Conservation (phyloP, 2,329 filamentous ascomycete genomes). For the Clathrospora elynae region DNA sequence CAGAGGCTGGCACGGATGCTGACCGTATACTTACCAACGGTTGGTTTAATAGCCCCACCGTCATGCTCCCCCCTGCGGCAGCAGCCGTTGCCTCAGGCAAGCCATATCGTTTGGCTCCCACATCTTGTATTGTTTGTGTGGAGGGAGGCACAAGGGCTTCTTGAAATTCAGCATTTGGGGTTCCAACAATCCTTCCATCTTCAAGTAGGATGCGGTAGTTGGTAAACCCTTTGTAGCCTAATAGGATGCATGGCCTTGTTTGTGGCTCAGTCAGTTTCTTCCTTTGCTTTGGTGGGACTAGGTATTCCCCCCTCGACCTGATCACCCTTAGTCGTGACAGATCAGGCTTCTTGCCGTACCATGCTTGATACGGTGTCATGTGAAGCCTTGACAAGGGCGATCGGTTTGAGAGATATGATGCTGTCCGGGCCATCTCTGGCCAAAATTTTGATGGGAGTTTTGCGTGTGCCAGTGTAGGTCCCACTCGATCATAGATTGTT, state of each 20-base stretch:
- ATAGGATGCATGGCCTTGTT: constrained; percentile 13
- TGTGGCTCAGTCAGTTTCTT: constrained; percentile 14
- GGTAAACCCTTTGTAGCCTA: constrained; percentile 15
- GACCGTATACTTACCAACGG: constrained; percentile 10
- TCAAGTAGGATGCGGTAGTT: constrained; percentile 15
- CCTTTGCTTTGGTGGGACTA: constrained; percentile 13
- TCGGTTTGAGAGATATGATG: not conserved
- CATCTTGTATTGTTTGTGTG: constrained; percentile 15
- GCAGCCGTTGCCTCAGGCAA: constrained; percentile 19
- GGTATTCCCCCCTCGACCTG: constrained; percentile 9
- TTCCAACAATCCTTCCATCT: constrained; percentile 13
- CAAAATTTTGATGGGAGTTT: not conserved
- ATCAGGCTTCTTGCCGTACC: constrained; percentile 15
- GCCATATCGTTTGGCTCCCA: constrained; percentile 13
- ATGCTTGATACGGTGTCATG: constrained; percentile 14
- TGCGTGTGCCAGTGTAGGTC: not conserved
- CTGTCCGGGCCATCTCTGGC: not conserved
- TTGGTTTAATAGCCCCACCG: constrained; percentile 3
- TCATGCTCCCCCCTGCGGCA: constrained; percentile 10
- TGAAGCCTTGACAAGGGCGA: not conserved
- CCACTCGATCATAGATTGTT: not conserved
- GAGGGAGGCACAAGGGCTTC: constrained; percentile 16
- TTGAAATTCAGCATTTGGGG: constrained; percentile 3
- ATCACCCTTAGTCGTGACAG: constrained; percentile 13
- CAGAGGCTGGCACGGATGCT: constrained; percentile 9